Base-by-base conservation (phyloP, 805 yeast genomes). In the Candida ipomoeae region DNA sequence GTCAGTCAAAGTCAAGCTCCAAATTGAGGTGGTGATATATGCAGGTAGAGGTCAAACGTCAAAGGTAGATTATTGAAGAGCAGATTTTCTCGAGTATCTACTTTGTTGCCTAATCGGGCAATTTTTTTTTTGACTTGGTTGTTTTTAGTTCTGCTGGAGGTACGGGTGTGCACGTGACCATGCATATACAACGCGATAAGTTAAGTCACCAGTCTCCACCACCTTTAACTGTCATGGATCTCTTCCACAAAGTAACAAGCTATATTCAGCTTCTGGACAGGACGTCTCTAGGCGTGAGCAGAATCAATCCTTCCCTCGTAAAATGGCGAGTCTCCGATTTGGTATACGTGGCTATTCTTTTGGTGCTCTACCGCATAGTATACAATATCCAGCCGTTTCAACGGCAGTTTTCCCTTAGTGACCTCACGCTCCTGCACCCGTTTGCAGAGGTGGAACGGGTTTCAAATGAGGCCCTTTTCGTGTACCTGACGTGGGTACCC, bases 391-490 rank as follows among this genome's bases (percentile, higher is more conserved):
- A 60, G 42, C 97, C 97, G 1, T 87, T 86, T 63, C 81, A 88
- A 63, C 77, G 96, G 60, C 89, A 85, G 60, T 92, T 92, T 63
- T 78, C 73, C 46, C 68, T 91, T 48, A 82, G 83, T 62, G 97
- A 92, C 69, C 64, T 83, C 39, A 79, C 92, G 0, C 80, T 92
- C 37, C 81, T 84, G 46, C 96, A 89, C 66, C 97, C 97, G 1
- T 83, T 79, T 64, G 86, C 96, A 0, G 81, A 79, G 44, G 75
- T 70, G 15, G 96, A 92, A 67, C 75, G 87, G 21, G 95, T 92
- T 2, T 73, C 84, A 7, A 80, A 70, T 37, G 55, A 66, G n/a
- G 65, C 71, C 58, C 74, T 89, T 50, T 68, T 85, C 14, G 56
- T 80, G n/a, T 77, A 79, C 59, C 73, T 83, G n/a, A 62, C 74